Percentiles rank a stretch among this genome's conserved stretches.
Evolutionary conservation across 2,329 filamentous ascomycete genomes (phyloP).

Genomic region (Talaromyces sp.): DNA sequence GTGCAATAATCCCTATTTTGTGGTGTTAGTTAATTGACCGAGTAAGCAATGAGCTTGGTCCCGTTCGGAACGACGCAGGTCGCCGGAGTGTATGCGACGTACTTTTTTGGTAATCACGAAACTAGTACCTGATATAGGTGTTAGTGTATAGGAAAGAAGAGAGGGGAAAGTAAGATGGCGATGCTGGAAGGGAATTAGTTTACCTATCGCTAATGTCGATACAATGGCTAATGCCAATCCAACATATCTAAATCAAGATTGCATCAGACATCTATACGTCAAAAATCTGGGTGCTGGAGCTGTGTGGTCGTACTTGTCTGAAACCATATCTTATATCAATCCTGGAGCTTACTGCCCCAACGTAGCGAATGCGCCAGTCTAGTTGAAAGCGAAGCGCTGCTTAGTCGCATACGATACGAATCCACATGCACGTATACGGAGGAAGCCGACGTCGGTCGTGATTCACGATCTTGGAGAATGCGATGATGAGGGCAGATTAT

Average conservation of each 20-base stretch:
- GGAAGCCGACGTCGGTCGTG: not conserved
- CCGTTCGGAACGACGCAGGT: not conserved
- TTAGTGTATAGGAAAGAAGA: not conserved
- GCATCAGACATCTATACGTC: not conserved
- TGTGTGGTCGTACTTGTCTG: constrained; percentile 38
- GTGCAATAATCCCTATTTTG: constrained; percentile 75
- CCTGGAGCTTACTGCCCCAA: constrained; percentile 39
- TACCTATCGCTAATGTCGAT: constrained; percentile 48
- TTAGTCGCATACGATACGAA: not conserved
- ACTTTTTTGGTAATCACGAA: constrained; percentile 99
- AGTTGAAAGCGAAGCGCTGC: constrained; percentile 20
- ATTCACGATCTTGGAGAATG: not conserved
- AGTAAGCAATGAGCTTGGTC: not conserved
- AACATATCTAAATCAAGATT: constrained; percentile 38
- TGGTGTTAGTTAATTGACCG: constrained; percentile 20
- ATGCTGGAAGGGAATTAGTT: constrained; percentile 18
- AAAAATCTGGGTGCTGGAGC: not conserved
- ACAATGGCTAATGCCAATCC: constrained; percentile 46
- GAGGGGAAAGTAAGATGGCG: not conserved
- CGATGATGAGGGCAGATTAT: constrained; percentile 10
- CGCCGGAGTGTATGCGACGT: constrained; percentile 29
- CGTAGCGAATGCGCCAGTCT: constrained; percentile 31
- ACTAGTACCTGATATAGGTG: constrained; percentile 66
- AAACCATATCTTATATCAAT: constrained; percentile 34
- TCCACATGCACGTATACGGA: constrained; percentile 5